Evolutionary conservation across 2,329 filamentous ascomycete genomes (phyloP).

Genomic region (Rachicladosporium sp.): DNA sequence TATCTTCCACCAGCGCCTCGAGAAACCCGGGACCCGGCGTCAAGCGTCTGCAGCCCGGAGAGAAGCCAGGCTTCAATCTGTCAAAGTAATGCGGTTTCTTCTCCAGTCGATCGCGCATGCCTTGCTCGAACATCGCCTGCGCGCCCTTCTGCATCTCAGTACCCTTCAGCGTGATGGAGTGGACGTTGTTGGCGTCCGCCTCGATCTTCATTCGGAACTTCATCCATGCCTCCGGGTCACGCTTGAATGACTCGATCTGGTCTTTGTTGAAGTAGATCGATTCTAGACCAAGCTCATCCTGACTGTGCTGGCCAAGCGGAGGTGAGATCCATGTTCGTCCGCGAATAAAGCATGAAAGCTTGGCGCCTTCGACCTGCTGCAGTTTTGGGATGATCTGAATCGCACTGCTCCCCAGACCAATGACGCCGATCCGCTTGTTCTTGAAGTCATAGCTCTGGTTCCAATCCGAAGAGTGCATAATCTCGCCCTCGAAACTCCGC

Average conservation of each 20-base stretch:
- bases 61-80: slow-evolving; percentile 30
- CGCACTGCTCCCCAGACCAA: slow-evolving; percentile 18
- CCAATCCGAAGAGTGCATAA: slow-evolving; percentile 47
- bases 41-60: slow-evolving; percentile 35
- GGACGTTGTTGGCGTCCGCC: slow-evolving; percentile 48
- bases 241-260: slow-evolving; percentile 38
- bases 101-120: slow-evolving; percentile 28
- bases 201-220: slow-evolving; percentile 29
- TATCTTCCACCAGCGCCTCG: slow-evolving; percentile 34
- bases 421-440: slow-evolving; percentile 13
- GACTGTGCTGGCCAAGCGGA: slow-evolving; percentile 32
- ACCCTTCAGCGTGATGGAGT: slow-evolving; percentile 27
- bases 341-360: slow-evolving; percentile 51
- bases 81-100: slow-evolving; percentile 29
- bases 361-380: slow-evolving; percentile 22
- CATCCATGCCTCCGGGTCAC: slow-evolving; percentile 49
- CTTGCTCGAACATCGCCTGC: slow-evolving; percentile 26
- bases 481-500: slow-evolving; percentile 37
- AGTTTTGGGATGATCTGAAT: slow-evolving; percentile 31
- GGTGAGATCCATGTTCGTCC: slow-evolving; percentile 54
- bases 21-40: slow-evolving; percentile 42
- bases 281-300: slow-evolving; percentile 24
- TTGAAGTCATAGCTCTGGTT: slow-evolving; percentile 27
- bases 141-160: slow-evolving; percentile 26
- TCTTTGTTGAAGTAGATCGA: slow-evolving; percentile 29